Evolutionary conservation across 352 stramenopile genomes (phyloP), one percentile per base, ranked within the genome.

Genomic region (Globisporangium spiculum): DNA sequence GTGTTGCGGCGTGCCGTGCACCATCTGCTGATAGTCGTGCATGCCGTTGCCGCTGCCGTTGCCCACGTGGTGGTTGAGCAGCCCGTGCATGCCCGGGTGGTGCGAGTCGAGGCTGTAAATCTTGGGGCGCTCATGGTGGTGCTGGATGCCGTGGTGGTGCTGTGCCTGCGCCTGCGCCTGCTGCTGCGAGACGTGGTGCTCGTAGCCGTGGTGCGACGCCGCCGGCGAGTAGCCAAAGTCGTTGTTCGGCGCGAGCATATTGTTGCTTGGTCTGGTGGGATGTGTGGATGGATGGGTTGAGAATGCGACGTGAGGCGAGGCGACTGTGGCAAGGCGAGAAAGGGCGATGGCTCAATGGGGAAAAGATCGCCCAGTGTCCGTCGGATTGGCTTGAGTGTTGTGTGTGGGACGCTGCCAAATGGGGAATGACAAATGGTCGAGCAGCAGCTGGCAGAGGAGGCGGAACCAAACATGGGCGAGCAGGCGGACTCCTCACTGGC

Each of bases 351-450:
- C 52, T 57, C 16, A 30, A 54, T 22, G 44, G 24, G 34, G 4
- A 18, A 54, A 66, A 46, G 64, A 46, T 44, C 53, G 56, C 14
- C 36, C 32, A 50, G 24, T 12, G 9, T 46, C n/a, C 4, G 34
- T 5, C 6, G 68, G 62, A 38, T 58, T 59, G 60, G 14, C 4
- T 44, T 65, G 48, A 48, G 20, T 53, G 46, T n/a, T 60, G 67
- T 77, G 77, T 46, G 75, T 71, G 66, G 68, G 70, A 75, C 68
- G 72, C 52, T 73, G 75, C 83, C 83, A 88, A 91, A 89, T 89
- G 79, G 80, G 58, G 78, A 91, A 91, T 91, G 83, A 81, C 81
- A 88, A 86, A 79, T 83, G 76, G 79, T 73, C 60, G 50, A 58
- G 54, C 75, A 84, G 75, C 82, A 88, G 82, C 75, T 87, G 82